Evolutionary conservation across 257 asterid genomes (phyloP).

Genomic region (Mitragyna speciosa): DNA sequence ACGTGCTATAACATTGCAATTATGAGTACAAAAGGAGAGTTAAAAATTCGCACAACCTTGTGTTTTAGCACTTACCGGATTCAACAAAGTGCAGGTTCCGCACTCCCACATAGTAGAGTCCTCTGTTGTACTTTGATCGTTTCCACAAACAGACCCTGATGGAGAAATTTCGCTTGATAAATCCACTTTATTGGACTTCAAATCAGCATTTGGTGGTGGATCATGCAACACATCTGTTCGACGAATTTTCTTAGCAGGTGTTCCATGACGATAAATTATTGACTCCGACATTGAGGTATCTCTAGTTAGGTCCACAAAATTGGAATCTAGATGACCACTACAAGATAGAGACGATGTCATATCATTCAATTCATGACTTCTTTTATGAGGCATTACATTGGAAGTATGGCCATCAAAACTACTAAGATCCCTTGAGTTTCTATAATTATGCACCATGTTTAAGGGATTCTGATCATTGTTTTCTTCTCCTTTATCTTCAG

Average conservation of each 20-base stretch:
- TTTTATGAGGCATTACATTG: conserved; percentile 49
- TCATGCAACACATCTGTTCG: conserved; percentile 18
- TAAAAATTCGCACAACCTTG: background rate
- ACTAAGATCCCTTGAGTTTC: conserved; percentile 25
- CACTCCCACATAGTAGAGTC: conserved; percentile 62
- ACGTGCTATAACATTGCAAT: background rate
- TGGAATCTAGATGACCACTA: conserved; percentile 27
- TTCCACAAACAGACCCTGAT: conserved; percentile 21
- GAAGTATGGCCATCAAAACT: conserved; percentile 24
- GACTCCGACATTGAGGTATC: conserved; percentile 30
- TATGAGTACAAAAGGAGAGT: background rate
- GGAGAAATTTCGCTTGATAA: conserved; percentile 36
- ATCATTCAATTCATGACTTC: conserved; percentile 45
- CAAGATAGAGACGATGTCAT: conserved; percentile 27
- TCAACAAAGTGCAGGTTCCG: conserved; percentile 73
- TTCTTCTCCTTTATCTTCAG: conserved; percentile 70
- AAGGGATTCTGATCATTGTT: conserved; percentile 34
- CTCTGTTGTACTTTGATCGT: conserved; percentile 21
- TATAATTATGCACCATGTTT: conserved; percentile 39
- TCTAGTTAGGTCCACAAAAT: conserved; percentile 37
- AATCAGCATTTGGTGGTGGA: conserved; percentile 11
- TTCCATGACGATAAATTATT: conserved; percentile 21
- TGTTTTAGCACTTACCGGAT: conserved; percentile 53
- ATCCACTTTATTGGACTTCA: conserved; percentile 17
- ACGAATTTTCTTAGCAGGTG: conserved; percentile 22